Evolutionary conservation across 495 filamentous ascomycete species (phyloP).

Genomic region (Xylaria palmicola): DNA sequence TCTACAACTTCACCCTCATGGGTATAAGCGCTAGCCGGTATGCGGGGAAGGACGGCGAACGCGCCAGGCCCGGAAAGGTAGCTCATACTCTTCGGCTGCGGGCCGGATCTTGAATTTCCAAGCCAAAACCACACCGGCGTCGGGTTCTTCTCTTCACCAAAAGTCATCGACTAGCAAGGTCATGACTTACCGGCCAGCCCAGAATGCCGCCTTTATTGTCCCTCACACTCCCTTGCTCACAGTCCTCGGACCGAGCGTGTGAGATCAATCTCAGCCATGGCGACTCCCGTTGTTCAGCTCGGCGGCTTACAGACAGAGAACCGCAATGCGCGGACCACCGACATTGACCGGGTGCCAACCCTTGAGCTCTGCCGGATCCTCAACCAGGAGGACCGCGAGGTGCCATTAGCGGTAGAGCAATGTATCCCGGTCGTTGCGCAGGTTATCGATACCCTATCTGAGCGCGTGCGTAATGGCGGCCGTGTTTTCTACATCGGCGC

Average conservation of each 20-base stretch:
- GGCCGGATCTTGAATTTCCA: too few relatives aligned
- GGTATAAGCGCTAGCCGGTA: too few relatives aligned
- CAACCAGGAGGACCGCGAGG: constrained; percentile 35
- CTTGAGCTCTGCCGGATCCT: constrained; percentile 38
- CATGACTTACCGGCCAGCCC: too few relatives aligned
- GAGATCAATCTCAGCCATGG: constrained; percentile 10
- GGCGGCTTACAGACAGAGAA: constrained; percentile 37
- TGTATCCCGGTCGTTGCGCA: constrained; percentile 35
- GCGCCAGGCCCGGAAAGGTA: too few relatives aligned
- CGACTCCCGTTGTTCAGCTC: constrained; percentile 27
- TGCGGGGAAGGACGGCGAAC: too few relatives aligned
- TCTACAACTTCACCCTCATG: too few relatives aligned
- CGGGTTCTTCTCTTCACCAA: too few relatives aligned
- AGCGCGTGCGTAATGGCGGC: constrained; percentile 38
- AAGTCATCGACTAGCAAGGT: too few relatives aligned
- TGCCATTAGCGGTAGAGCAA: constrained; percentile 31
- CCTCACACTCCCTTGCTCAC: background rate
- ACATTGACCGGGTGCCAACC: constrained; percentile 39
- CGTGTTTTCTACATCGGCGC: constrained; percentile 43
- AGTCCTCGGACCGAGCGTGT: background rate
- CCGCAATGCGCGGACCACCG: constrained; percentile 30
- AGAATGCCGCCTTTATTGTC: background rate
- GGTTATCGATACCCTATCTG: constrained; percentile 34
- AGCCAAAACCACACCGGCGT: too few relatives aligned
- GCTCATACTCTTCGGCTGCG: too few relatives aligned